Conservation (phyloP, 257 asterid genomes). For the Buddleja alternifolia region DNA sequence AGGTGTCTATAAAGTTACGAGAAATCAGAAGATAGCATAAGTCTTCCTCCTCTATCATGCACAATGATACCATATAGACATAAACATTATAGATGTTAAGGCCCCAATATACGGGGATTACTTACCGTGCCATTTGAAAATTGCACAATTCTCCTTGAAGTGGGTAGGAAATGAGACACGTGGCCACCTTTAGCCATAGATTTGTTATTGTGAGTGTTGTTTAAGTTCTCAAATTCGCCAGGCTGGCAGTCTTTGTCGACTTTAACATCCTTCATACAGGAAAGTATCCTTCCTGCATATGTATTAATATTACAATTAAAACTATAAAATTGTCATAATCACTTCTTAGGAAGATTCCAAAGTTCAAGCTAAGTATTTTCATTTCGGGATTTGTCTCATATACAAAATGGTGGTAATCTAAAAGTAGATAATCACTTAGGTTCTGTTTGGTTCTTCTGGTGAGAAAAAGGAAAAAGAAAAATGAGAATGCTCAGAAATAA, state of each 20-base stretch:
- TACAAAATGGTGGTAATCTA: background rate
- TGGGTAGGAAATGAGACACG: slow-evolving; percentile 82
- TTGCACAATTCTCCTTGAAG: slow-evolving; percentile 94
- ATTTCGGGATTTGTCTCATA: background rate
- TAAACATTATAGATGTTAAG: slow-evolving; percentile 11
- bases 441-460: no score
- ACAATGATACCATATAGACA: background rate
- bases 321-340: background rate
- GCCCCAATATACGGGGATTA: background rate
- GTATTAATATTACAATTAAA: slow-evolving; percentile 18
- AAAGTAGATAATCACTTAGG: no score
- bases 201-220: slow-evolving; percentile 27
- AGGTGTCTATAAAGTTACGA: background rate
- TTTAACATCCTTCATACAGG: slow-evolving; percentile 52
- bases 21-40: slow-evolving; percentile 6
- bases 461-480: no score
- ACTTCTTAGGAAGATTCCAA: background rate
- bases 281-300: slow-evolving; percentile 77
- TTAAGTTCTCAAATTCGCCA: slow-evolving; percentile 43
- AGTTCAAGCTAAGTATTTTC: background rate
- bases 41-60: background rate
- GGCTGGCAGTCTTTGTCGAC: slow-evolving; percentile 34
- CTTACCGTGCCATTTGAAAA: slow-evolving; percentile 88
- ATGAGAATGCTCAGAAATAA: no score
- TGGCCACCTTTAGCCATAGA: slow-evolving; percentile 49